phyloP scores from a whole-genome alignment of 768 basidiomycete genomes.

The Crucibulum laeve region DNA sequence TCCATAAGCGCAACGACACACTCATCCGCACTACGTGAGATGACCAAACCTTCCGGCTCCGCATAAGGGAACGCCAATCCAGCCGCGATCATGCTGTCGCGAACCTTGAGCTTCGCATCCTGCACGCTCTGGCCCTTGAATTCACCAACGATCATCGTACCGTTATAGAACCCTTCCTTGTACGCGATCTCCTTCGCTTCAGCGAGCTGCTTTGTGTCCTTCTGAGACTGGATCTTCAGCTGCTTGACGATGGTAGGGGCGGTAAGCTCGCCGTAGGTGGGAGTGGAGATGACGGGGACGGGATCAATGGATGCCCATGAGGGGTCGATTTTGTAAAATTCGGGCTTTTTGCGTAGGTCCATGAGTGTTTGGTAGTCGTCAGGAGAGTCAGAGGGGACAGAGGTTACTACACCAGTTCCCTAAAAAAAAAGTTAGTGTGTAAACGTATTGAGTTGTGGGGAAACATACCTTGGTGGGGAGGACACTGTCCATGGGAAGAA shows the following conservation, averaged over 20 bases:
- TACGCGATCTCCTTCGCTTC: conserved; percentile 98
- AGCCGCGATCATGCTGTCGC: conserved; percentile 73
- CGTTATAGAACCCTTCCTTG: conserved; percentile 97
- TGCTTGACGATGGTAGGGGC: conserved; percentile 81
- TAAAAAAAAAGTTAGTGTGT: conserved; percentile 16
- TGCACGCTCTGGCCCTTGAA: conserved; percentile 87
- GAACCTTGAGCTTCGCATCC: conserved; percentile 88
- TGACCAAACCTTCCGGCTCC: conserved; percentile 89
- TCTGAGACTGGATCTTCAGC: conserved; percentile 93
- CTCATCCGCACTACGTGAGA: conserved; percentile 91
- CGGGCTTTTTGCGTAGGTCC: conserved; percentile 93
- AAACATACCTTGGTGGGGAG: conserved; percentile 78
- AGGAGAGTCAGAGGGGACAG: conserved; percentile 96
- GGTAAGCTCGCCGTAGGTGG: conserved; percentile 88
- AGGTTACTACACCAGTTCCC: conserved; percentile 98
- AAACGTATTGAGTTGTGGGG: background rate
- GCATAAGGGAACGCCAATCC: conserved; percentile 88
- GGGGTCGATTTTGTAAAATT: conserved; percentile 92
- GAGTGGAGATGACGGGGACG: conserved; percentile 82
- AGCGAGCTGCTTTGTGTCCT: conserved; percentile 87
- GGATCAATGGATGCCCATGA: conserved; percentile 84
- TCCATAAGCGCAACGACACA: conserved; percentile 98
- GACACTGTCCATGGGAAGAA: conserved; percentile 98
- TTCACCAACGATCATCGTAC: conserved; percentile 87
- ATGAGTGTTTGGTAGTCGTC: conserved; percentile 90